Evolutionary conservation across 495 filamentous ascomycete species (phyloP).

Genomic region (Penicillium paxilli): DNA sequence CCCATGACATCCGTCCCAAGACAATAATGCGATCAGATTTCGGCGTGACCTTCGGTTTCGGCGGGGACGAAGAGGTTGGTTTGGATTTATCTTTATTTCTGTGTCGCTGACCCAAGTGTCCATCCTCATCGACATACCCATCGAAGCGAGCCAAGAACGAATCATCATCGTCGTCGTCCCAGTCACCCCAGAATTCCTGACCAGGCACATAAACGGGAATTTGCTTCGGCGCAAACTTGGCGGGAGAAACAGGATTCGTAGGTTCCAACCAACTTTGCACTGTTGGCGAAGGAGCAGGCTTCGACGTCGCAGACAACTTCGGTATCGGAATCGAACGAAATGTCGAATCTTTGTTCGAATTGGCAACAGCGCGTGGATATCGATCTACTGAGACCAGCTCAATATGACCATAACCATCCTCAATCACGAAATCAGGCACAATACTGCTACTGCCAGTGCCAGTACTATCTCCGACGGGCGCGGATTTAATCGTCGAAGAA

Average conservation of each 20-base stretch:
- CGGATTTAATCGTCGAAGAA: conserved; percentile 12
- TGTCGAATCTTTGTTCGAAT: background rate
- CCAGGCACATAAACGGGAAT: conserved; percentile 25
- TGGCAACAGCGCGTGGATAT: background rate
- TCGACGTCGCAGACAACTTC: background rate
- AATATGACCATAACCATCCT: conserved; percentile 20
- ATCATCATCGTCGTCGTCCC: background rate
- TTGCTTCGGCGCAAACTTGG: conserved; percentile 9
- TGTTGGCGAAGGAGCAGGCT: background rate
- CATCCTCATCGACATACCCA: background rate
- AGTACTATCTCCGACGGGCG: background rate
- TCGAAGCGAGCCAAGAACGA: background rate
- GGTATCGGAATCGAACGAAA: background rate
- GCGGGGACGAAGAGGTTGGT: background rate
- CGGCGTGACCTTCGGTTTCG: conserved; percentile 16
- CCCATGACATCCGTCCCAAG: conserved; percentile 35
- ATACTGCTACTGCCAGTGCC: too few relatives aligned
- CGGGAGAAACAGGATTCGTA: conserved; percentile 4
- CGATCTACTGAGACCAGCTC: conserved; percentile 26
- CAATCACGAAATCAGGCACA: conserved; percentile 3
- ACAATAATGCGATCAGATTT: conserved; percentile 37
- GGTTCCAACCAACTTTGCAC: conserved; percentile 9
- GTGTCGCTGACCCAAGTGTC: background rate
- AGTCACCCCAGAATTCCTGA: background rate
- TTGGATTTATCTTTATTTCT: background rate